Percentiles rank a stretch among this genome's conserved stretches.
Evolutionary conservation across 2,329 filamentous ascomycete genomes (phyloP).

Genomic region (Alternaria infectoria): DNA sequence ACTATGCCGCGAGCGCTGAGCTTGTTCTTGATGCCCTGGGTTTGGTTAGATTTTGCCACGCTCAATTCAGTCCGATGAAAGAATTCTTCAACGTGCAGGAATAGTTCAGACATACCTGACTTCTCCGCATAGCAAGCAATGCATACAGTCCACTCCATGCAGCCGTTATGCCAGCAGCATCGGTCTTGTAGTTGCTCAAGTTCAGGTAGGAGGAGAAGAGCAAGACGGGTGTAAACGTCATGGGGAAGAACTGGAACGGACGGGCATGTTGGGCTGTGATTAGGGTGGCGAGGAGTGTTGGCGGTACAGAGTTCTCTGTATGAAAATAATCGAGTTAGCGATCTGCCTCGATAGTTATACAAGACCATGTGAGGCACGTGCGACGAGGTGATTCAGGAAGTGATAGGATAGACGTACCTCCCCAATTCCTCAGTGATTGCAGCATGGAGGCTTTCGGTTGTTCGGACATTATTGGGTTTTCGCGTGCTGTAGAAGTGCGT

Average conservation of each 20-base stretch:
- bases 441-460: conserved; percentile 49
- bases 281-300: conserved; percentile 69
- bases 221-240: conserved; percentile 70
- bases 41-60: not conserved
- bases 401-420: conserved; percentile 51
- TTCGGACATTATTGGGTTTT: conserved; percentile 45
- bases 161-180: conserved; percentile 67
- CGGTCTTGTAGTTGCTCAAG: conserved; percentile 66
- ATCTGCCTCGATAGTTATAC: not conserved
- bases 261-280: conserved; percentile 70
- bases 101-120: conserved; percentile 44
- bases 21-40: conserved; percentile 52
- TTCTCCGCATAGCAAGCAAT: conserved; percentile 66
- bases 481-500: not conserved
- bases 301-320: conserved; percentile 68
- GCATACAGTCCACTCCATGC: conserved; percentile 71
- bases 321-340: conserved; percentile 1
- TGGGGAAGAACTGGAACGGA: conserved; percentile 69
- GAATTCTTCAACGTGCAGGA: not conserved
- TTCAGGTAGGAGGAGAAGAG: conserved; percentile 72
- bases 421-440: conserved; percentile 58
- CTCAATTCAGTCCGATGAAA: not conserved
- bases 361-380: conserved; percentile 7
- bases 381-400: not conserved
- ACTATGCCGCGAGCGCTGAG: conserved; percentile 59